Evolutionary conservation across 2,329 filamentous ascomycete genomes (phyloP).

Genomic region (Macroventuria anomochaeta): DNA sequence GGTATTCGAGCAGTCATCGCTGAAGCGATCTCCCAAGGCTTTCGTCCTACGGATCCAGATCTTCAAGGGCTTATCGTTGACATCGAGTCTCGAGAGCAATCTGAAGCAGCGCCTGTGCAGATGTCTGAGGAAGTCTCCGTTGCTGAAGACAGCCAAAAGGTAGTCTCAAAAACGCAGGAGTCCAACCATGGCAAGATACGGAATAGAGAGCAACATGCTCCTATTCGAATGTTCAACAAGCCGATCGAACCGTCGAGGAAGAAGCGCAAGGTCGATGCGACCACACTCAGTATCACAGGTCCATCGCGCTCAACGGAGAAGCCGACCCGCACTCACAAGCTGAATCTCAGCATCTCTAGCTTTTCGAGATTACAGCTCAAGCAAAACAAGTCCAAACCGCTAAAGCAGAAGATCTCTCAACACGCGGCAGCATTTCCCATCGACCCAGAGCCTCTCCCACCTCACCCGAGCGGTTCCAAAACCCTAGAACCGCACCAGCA

Average conservation of each 20-base stretch:
- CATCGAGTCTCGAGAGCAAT: slow-evolving; percentile 4
- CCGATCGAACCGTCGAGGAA: slow-evolving; percentile 7
- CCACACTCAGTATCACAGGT: background rate
- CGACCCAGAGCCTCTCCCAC: background rate
- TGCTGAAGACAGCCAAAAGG: background rate
- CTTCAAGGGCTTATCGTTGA: slow-evolving; percentile 6
- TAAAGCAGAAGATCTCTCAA: background rate
- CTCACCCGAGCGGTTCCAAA: slow-evolving; percentile 23
- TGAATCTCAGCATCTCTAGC: background rate
- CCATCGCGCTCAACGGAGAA: background rate
- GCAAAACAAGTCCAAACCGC: background rate
- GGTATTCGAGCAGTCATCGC: slow-evolving; percentile 20
- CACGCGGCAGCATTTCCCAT: background rate
- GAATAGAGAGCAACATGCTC: background rate
- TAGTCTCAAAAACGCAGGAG: background rate
- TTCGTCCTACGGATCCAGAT: slow-evolving; percentile 5
- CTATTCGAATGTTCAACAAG: slow-evolving; percentile 4
- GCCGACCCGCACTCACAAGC: background rate
- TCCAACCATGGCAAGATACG: background rate
- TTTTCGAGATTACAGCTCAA: background rate
- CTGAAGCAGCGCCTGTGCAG: background rate
- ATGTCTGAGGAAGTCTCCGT: too few relatives aligned
- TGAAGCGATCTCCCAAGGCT: slow-evolving; percentile 13
- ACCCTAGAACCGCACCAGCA: slow-evolving; percentile 28
- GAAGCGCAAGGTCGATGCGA: background rate